Base-by-base conservation (phyloP, 768 basidiomycete species). In the Boletus rubroflammeus region DNA sequence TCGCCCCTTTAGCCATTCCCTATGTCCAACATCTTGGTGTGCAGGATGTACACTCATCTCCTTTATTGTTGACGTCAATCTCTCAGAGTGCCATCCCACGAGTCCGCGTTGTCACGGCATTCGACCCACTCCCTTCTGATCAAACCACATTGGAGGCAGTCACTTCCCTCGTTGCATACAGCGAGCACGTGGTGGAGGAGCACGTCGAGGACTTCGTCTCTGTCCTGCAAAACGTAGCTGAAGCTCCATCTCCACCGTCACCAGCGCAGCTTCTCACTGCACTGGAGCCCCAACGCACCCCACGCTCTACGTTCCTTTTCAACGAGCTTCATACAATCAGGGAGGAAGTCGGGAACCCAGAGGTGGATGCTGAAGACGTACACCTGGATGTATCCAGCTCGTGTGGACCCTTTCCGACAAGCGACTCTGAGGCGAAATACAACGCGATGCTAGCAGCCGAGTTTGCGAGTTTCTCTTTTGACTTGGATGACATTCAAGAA, bases 401-500 rank as follows among this genome's bases (percentile, higher is more conserved):
- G 4, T 21, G 36, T 36, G 34, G 19, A 26, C 25, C 25, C 21
- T 26, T 51, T 35, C 41, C 38, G 5, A 47, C 50, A 23, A 51
- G 50, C 36, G 21, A 31, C n/a, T 50, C 49, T 2, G 39, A 54
- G 29, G 50, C 40, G n/a, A 53, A 49, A 34, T 62, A 49, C 39
- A 46, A 62, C 13, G 55, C 46, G 23, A 51, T 58, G 21, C 29
- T 46, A 13, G 47, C 45, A 38, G 31, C 55, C 32, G 59, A 62
- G 28, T 52, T 59, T 47, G 47, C 47, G 1, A 34, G 26, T 5
- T 62, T 62, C 40, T 41, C 52, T 6, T 42, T 61, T 32, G 29
- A 51, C 38, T 57, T 55, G 41, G 34, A 46, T n/a, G 48, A 53
- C 31, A 23, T 58, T n/a, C 44, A 55, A 10, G 61, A 58, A 21